Evolutionary conservation across 1,139 yeast species (phyloP), one percentile per base, ranked within the genome.

Genomic region (Zhuliangozyma parablackwelliae): DNA sequence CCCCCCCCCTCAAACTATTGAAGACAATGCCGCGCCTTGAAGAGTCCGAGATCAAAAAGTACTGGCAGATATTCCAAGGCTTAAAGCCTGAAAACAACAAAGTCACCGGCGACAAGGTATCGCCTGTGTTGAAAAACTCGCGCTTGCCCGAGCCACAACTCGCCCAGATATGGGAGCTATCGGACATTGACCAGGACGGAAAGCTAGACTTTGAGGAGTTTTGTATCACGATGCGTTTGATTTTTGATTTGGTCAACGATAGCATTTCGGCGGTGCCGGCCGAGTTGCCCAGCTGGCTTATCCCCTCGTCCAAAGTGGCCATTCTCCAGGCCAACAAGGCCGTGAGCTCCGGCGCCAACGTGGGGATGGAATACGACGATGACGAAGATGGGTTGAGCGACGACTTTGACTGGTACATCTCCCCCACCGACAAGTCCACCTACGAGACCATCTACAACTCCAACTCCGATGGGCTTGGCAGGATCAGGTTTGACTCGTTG

Each of bases 1-100:
- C n/a, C n/a, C n/a, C n/a, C n/a, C n/a, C n/a, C n/a, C n/a, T n/a
- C 16, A 16, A 16, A 16, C 16, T 3, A 16, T 16, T 3, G 4
- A 16, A 16, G 16, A 16, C 24, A 10, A 69, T 69, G 75, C 82
- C 82, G 30, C 81, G 85, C 48, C 68, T 89, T 45, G 96, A 88
- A 61, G 95, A 89, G 52, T 87, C 95, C 82, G 97, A 90, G 61
- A 88, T 90, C 50, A 85, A 87, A 56, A 89, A 90, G 64, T 92
- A 88, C 69, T 92, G 97, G 97, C 96, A 92, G 61, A 89, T 92
- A 39, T 92, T 92, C 68, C 81, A 85, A 48, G 96, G 96, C 8
- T 75, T 92, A 50, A 77, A 78, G 45, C 98, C 98, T 0, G 77
- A 65, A 24, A 76, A 77, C 43, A 90, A 89, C 51, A 80, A 82